Base-by-base conservation (phyloP, 345 rosid genomes). In the Erucastrum elatum region DNA sequence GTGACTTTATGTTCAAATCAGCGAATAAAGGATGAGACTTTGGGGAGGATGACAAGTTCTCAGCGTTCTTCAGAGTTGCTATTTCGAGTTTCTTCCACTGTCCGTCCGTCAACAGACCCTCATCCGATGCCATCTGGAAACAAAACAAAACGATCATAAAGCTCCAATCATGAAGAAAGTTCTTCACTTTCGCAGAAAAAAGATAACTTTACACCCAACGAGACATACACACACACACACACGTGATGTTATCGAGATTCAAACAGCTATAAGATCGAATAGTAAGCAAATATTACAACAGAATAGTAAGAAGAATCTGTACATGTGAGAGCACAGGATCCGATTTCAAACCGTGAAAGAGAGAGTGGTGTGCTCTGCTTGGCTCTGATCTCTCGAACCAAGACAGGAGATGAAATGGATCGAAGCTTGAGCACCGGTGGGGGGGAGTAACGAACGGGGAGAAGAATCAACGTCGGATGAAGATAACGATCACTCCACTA, bases 381-480 rank as follows among this genome's bases (percentile, higher is more conserved):
- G 96, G 97, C 97, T 87, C 92, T 90, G 96, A 94, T 92, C 91
- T 92, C 91, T 86, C 92, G 93, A 94, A 96, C 96, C 98, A 88
- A 91, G 90, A 72, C 92, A 87, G 86, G 77, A 75, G 83, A 77
- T 75, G 78, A 30, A 72, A 85, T 70, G 64, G 75, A 75, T 63
- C 61, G 66, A 53, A 75, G 39, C 62, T 75, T 62, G 72, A 75
- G 67, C 21, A 68, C 66, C 70, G 75, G 9, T 21, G 41, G 41
- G 2, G 41, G 3, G 30, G 31, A 6, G 26, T 11, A 3, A 30
- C 51, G 33, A 33, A 66, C 58, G 17, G 65, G 25, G 29, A 9
- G 5, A 29, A 64, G 64, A 31, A 4, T 26, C 41, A 33, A 71
- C 61, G 67, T 64, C 59, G 69, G 7, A 34, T 31, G 33, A 25